Percentiles rank a stretch among this genome's conserved stretches.
Evolutionary conservation across 2,329 filamentous ascomycete species (phyloP).

Genomic region (Xylaria hypoxylon): DNA sequence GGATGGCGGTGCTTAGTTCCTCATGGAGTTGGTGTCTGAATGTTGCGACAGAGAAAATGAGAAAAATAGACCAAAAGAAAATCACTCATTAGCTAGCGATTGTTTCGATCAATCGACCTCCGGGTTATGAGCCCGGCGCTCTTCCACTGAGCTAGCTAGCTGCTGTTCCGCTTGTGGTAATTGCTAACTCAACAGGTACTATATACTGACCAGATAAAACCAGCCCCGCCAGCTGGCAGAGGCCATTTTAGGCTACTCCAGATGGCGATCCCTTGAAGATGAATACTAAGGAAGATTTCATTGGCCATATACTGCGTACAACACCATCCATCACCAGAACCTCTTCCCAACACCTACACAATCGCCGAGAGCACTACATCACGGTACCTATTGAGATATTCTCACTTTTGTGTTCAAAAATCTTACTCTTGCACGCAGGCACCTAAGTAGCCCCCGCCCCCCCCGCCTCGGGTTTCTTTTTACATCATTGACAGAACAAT

Average conservation of each 20-base stretch:
- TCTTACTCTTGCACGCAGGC: not conserved
- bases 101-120: conserved; percentile 53
- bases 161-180: conserved; percentile 13
- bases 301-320: not conserved
- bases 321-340: not conserved
- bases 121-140: conserved; percentile 53
- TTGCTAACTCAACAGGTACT: not conserved
- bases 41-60: not conserved
- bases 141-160: conserved; percentile 49
- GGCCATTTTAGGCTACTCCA: too few relatives aligned
- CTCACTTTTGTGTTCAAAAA: not conserved
- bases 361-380: not conserved
- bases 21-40: not conserved
- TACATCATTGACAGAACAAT: not conserved
- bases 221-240: too few relatives aligned
- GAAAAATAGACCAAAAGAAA: conserved; percentile 18
- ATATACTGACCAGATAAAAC: not conserved
- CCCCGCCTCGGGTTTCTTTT: not conserved
- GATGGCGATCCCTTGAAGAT: too few relatives aligned
- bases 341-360: not conserved
- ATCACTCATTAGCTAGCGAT: conserved; percentile 48
- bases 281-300: too few relatives aligned
- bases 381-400: not conserved
- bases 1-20: too few relatives aligned
- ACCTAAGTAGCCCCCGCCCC: not conserved